Conservation (phyloP, 768 basidiomycete species). For the Suillus luteus region DNA sequence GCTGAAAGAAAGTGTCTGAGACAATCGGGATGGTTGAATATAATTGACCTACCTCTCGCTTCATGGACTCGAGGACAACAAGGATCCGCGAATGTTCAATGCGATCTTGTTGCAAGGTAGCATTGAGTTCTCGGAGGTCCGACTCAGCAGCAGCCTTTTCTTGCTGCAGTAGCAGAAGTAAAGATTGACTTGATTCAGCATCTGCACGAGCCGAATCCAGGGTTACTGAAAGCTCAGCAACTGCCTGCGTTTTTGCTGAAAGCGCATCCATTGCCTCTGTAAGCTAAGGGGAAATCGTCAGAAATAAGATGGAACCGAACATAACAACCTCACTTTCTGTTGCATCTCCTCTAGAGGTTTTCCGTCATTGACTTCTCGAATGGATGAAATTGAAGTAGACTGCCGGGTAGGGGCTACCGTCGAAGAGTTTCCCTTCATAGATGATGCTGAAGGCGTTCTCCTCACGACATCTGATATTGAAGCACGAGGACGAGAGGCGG, state of each 20-base stretch:
- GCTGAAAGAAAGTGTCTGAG: constrained; percentile 38
- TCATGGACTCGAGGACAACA: constrained; percentile 42
- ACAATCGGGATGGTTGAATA: not conserved
- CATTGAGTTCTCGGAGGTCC: constrained; percentile 46
- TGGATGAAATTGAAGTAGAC: constrained; percentile 69
- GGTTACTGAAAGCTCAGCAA: constrained; percentile 49
- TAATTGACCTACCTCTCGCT: constrained; percentile 50
- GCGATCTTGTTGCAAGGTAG: constrained; percentile 41
- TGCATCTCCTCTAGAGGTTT: constrained; percentile 60
- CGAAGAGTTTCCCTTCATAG: constrained; percentile 40
- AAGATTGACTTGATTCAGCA: constrained; percentile 45
- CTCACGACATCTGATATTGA: constrained; percentile 67
- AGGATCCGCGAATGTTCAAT: constrained; percentile 27
- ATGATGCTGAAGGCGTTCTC: constrained; percentile 45
- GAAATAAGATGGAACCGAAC: constrained; percentile 3
- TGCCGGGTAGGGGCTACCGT: constrained; percentile 41
- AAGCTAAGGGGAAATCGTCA: constrained; percentile 45
- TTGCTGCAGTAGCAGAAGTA: constrained; percentile 48
- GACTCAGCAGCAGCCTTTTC: constrained; percentile 51
- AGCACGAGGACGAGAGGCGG: constrained; percentile 58
- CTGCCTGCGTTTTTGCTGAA: constrained; percentile 49
- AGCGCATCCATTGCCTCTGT: constrained; percentile 57
- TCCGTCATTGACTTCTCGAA: constrained; percentile 67
- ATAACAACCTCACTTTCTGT: constrained; percentile 48
- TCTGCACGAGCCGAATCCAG: constrained; percentile 50